phyloP scores from a whole-genome alignment of 1,284 basidiomycete species.

The Apiotrichum gracile region DNA sequence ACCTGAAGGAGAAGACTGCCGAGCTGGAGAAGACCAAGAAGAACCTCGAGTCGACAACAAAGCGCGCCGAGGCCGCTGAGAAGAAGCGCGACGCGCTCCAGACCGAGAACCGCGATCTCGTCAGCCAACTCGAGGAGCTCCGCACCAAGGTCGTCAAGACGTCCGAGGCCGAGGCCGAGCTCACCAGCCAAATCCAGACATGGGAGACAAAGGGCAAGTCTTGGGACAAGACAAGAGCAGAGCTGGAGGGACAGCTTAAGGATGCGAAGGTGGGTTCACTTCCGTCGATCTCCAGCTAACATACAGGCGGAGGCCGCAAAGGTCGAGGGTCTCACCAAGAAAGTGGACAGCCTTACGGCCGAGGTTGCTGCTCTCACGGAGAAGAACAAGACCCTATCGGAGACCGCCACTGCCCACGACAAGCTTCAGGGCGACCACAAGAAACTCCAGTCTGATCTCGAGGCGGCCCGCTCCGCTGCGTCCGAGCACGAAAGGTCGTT shows the following conservation, averaged over 20 bases:
- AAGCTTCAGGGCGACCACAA: slow-evolving; percentile 21
- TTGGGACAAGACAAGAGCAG: slow-evolving; percentile 25
- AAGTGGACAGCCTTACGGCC: background rate
- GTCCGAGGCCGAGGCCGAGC: slow-evolving; percentile 43
- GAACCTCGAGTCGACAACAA: slow-evolving; percentile 22
- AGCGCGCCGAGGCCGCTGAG: slow-evolving; percentile 38
- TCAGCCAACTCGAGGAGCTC: slow-evolving; percentile 45
- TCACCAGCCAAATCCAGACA: slow-evolving; percentile 26
- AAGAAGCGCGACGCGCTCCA: slow-evolving; percentile 39
- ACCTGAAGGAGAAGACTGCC: slow-evolving; percentile 5
- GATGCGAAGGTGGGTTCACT: slow-evolving; percentile 18
- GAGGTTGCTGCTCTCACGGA: slow-evolving; percentile 2
- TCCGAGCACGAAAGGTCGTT: slow-evolving; percentile 10
- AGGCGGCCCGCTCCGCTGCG: background rate
- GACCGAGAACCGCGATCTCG: slow-evolving; percentile 42
- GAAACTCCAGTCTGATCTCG: background rate
- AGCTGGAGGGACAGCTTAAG: slow-evolving; percentile 23
- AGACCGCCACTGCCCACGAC: slow-evolving; percentile 11
- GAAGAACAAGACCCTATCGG: slow-evolving; percentile 5
- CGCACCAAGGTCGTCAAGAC: slow-evolving; percentile 38
- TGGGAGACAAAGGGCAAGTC: slow-evolving; percentile 26
- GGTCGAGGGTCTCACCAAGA: slow-evolving; percentile 1
- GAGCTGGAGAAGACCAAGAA: slow-evolving; percentile 23
- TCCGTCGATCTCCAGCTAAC: background rate
- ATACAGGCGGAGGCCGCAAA: slow-evolving; percentile 7